These are phyloP conservation scores for Leccinum disarticulatum DNA, from an alignment of 768 basidiomycete genomes.

Conservation along the genomic window DNA sequence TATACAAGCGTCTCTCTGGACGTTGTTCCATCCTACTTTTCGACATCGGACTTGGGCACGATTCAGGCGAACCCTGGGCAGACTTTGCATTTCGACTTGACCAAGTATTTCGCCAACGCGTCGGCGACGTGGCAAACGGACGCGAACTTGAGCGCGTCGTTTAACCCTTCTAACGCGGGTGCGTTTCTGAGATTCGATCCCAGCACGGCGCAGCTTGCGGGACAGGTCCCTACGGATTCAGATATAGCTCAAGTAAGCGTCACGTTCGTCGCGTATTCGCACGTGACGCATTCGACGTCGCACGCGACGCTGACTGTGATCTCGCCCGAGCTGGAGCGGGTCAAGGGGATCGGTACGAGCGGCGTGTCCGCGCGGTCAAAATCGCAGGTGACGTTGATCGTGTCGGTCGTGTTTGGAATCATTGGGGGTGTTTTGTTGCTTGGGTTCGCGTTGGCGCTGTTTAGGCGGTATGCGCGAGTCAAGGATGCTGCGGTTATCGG, in stretches of 20 bases:
- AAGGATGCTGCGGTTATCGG: constrained; percentile 61
- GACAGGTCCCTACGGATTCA: constrained; percentile 53
- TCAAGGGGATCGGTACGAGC: constrained; percentile 34
- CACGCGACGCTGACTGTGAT: constrained; percentile 57
- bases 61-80: constrained; percentile 53
- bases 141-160: constrained; percentile 54
- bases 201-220: constrained; percentile 45
- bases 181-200: constrained; percentile 57
- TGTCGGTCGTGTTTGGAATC: constrained; percentile 61
- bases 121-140: constrained; percentile 38
- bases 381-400: constrained; percentile 51
- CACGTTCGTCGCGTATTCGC: constrained; percentile 69
- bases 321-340: constrained; percentile 40
- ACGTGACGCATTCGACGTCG: constrained; percentile 66
- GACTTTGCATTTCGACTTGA: constrained; percentile 52
- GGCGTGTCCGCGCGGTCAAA: constrained; percentile 45
- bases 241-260: constrained; percentile 43
- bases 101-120: constrained; percentile 53
- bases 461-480: constrained; percentile 56
- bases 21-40: constrained; percentile 74
- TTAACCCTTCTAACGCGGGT: constrained; percentile 48
- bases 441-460: constrained; percentile 51
- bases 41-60: constrained; percentile 52
- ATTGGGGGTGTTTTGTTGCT: constrained; percentile 59
- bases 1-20: constrained; percentile 63